A percentile compares a stretch with the other conserved stretches of the same genome.
Conservation (phyloP, 1,139 yeast genomes). For the Lodderomyces parapsilosis region DNA sequence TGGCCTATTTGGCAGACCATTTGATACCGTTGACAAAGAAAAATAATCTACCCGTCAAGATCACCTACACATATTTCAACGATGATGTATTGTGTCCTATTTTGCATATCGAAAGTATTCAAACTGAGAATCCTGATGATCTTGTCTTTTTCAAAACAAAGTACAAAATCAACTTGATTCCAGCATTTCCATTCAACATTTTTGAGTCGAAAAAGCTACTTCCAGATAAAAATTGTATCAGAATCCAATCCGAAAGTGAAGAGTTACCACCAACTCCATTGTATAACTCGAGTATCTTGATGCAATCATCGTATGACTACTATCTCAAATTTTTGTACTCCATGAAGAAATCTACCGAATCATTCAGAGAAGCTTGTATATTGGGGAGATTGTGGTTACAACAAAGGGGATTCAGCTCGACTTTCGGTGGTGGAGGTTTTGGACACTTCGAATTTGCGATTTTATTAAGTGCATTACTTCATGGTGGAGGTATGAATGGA, state of each 20-base stretch:
- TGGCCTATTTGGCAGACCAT: constrained; percentile 72
- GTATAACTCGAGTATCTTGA: constrained; percentile 76
- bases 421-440: constrained; percentile 70
- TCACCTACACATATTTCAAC: constrained; percentile 57
- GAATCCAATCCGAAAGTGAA: constrained; percentile 56
- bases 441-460: constrained; percentile 90
- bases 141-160: constrained; percentile 65
- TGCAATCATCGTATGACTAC: constrained; percentile 66
- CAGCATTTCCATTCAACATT: constrained; percentile 67
- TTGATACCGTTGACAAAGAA: constrained; percentile 55
- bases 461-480: constrained; percentile 74
- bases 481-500: constrained; percentile 81
- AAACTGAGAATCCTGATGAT: constrained; percentile 48
- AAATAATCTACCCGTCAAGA: constrained; percentile 54
- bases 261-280: constrained; percentile 74
- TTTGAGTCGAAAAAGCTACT: constrained; percentile 76
- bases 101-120: constrained; percentile 51
- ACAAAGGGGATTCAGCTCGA: constrained; percentile 78
- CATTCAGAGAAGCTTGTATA: constrained; percentile 86
- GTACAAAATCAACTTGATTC: constrained; percentile 67
- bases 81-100: constrained; percentile 69
- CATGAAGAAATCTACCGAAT: constrained; percentile 71
- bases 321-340: constrained; percentile 76
- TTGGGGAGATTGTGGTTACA: constrained; percentile 87
- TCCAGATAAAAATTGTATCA: constrained; percentile 76